A percentile compares a stretch with the other conserved stretches of the same genome.
Conservation (phyloP, 768 basidiomycete species). For the Lyophyllum semitale region DNA sequence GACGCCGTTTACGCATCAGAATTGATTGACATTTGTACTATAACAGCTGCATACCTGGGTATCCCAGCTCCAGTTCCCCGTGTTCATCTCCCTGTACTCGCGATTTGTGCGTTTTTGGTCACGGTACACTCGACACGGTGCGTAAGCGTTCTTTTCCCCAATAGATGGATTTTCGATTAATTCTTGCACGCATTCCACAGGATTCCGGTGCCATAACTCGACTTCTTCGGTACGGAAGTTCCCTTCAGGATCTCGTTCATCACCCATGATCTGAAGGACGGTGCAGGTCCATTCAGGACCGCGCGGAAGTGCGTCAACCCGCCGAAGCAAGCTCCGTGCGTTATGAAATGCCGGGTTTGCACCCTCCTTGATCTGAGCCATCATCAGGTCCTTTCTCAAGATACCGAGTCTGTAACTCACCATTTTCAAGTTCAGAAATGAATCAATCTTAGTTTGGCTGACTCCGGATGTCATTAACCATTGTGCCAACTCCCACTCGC, state of each 20-base stretch:
- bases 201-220: conserved; percentile 29
- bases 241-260: conserved; percentile 3
- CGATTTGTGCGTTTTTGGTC: conserved; percentile 15
- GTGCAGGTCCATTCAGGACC: conserved; percentile 28
- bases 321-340: conserved; percentile 7
- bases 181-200: conserved; percentile 28
- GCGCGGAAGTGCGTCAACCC: conserved; percentile 21
- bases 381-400: background rate
- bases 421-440: background rate
- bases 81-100: conserved; percentile 38
- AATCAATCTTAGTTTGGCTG: conserved; percentile 7
- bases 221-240: conserved; percentile 15
- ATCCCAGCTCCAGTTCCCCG: conserved; percentile 36
- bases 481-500: conserved; percentile 4
- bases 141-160: conserved; percentile 22
- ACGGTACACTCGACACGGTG: conserved; percentile 25
- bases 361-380: background rate
- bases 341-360: conserved; percentile 12
- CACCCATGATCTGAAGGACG: conserved; percentile 4
- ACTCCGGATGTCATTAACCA: conserved; percentile 11
- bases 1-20: background rate
- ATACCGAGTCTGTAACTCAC: background rate
- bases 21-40: conserved; percentile 1
- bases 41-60: conserved; percentile 28
- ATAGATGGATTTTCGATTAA: conserved; percentile 32